These are phyloP conservation scores for Botrytis galanthina DNA, from an alignment of 2,329 filamentous ascomycete species.

Conservation along the genomic window DNA sequence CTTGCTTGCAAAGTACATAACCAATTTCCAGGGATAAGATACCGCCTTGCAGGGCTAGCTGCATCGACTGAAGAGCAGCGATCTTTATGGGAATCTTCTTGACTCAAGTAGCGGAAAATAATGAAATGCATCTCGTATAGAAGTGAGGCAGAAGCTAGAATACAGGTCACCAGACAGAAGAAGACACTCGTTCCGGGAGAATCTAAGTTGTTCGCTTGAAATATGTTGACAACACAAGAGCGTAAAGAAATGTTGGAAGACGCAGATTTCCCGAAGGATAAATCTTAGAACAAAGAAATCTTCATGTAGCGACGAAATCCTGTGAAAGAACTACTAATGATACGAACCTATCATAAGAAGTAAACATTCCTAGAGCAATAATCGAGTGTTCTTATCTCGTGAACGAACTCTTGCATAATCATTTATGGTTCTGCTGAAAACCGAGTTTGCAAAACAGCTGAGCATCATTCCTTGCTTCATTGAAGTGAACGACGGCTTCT, in stretches of 20 bases:
- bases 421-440: not conserved
- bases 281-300: not conserved
- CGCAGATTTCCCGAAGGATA: not conserved
- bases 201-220: not conserved
- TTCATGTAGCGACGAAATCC: not conserved
- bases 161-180: not conserved
- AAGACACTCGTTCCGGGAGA: not conserved
- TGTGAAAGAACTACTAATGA: not conserved
- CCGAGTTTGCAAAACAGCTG: not conserved
- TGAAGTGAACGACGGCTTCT: not conserved
- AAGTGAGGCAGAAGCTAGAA: not conserved
- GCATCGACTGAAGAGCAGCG: not conserved
- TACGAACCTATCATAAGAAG: not conserved
- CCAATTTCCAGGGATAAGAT: not conserved
- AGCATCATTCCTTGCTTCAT: not conserved
- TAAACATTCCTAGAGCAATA: not conserved
- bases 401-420: not conserved
- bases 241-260: not conserved
- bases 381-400: not conserved
- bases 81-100: not conserved
- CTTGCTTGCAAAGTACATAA: too few species aligned
- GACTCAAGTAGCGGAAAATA: not conserved
- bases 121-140: not conserved
- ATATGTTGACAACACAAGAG: not conserved
- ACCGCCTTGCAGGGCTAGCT: not conserved